These are phyloP conservation scores for Blastobotrys petasosporus DNA, from an alignment of 1,139 yeast genomes.

Conservation along the genomic window DNA sequence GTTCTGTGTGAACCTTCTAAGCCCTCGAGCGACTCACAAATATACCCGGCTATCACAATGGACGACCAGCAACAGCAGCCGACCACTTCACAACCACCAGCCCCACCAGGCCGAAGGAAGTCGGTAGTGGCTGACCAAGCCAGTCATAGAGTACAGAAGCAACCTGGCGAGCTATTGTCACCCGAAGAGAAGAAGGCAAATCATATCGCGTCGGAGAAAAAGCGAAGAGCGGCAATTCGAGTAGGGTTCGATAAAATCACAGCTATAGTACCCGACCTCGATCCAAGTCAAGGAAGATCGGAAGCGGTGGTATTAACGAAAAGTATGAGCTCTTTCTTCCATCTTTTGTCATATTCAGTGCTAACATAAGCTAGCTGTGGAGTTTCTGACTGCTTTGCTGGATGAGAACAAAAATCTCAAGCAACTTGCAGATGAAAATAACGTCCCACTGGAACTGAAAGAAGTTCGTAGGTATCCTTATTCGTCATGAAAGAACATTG, in stretches of 20 bases:
- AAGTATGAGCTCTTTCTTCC: constrained; percentile 20
- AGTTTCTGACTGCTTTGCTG: constrained; percentile 28
- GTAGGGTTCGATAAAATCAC: constrained; percentile 41
- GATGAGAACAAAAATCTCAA: constrained; percentile 30
- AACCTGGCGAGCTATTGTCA: constrained; percentile 26
- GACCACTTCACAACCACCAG: neutral
- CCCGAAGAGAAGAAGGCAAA: constrained; percentile 34
- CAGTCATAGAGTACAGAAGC: constrained; percentile 3
- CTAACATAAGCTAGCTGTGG: constrained; percentile 24
- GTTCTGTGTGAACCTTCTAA: no score
- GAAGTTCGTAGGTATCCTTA: constrained; percentile 7
- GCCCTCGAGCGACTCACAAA: no score
- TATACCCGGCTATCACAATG: no score
- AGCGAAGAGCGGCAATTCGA: constrained; percentile 44
- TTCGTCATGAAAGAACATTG: neutral
- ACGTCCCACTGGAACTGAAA: constrained; percentile 11
- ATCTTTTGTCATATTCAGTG: neutral
- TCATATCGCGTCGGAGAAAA: constrained; percentile 47
- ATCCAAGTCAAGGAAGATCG: constrained; percentile 35
- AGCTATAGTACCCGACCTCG: constrained; percentile 39
- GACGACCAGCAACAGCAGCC: neutral
- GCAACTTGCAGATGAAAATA: constrained; percentile 23
- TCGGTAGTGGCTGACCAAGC: neutral
- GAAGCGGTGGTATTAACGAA: constrained; percentile 39
- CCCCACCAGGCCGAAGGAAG: neutral